Evolutionary conservation across 495 filamentous ascomycete genomes (phyloP).

Genomic region (Daldinia decipiens): DNA sequence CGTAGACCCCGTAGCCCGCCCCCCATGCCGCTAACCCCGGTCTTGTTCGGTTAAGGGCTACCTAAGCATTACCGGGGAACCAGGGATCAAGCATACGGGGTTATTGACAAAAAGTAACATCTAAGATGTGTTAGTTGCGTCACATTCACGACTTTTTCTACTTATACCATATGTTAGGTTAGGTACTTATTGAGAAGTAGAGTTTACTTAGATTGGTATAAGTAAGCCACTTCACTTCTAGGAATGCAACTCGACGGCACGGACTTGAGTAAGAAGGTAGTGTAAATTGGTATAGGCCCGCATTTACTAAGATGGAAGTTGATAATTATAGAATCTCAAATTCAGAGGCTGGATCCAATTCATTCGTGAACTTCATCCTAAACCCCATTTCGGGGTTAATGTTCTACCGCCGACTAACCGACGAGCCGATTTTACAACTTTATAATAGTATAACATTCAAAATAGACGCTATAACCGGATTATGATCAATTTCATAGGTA

Average conservation of each 20-base stretch:
- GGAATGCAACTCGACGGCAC: no score
- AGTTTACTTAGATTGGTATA: no score
- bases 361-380: background rate
- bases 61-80: slow-evolving; percentile 12
- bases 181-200: no score
- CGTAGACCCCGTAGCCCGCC: background rate
- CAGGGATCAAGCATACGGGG: background rate
- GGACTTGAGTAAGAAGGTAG: background rate
- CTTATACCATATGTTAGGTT: no score
- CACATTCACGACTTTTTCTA: no score
- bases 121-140: background rate
- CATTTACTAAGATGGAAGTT: background rate
- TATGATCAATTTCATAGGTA: background rate
- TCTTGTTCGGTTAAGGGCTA: background rate
- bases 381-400: background rate
- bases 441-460: background rate
- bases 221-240: no score
- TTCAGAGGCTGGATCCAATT: background rate
- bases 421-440: background rate
- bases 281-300: background rate
- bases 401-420: background rate
- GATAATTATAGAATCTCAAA: background rate
- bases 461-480: background rate
- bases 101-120: background rate
- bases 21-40: slow-evolving; percentile 9